Conservation (phyloP, 2,329 filamentous ascomycete species). For the Neonectria ditissima region DNA sequence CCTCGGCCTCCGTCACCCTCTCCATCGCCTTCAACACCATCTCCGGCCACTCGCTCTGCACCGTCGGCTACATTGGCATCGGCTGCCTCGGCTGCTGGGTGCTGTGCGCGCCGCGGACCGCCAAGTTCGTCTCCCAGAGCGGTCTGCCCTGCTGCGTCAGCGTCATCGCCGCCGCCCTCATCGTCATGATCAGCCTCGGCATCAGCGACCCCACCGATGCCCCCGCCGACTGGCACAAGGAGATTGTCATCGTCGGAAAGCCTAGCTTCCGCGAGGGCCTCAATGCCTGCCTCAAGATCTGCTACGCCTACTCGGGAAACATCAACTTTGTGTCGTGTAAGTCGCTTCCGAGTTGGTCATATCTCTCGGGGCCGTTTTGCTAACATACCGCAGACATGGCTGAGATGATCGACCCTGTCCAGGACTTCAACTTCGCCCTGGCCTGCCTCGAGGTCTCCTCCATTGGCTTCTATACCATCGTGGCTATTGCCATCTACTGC, state of each 20-base stretch:
- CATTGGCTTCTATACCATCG: conserved; percentile 43
- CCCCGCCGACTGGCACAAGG: conserved; percentile 43
- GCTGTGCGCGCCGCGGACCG: conserved; percentile 75
- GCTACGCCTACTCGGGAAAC: conserved; percentile 54
- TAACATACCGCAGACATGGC: conserved; percentile 42
- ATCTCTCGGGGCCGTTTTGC: conserved; percentile 26
- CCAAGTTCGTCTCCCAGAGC: conserved; percentile 55
- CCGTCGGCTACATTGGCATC: conserved; percentile 73
- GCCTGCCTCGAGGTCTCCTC: conserved; percentile 41
- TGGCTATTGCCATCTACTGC: conserved; percentile 45
- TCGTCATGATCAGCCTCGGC: conserved; percentile 53
- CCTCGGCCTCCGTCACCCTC: conserved; percentile 74
- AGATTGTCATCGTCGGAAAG: conserved; percentile 46
- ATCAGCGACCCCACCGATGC: conserved; percentile 47
- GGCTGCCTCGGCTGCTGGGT: conserved; percentile 71
- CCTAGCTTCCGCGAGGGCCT: conserved; percentile 49
- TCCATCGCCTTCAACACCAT: conserved; percentile 78
- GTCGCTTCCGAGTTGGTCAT: background rate
- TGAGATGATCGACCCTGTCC: conserved; percentile 51
- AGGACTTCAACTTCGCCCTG: conserved; percentile 47
- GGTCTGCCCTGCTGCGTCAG: conserved; percentile 50
- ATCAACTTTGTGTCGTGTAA: conserved; percentile 48
- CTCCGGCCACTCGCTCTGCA: conserved; percentile 70
- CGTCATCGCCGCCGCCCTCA: conserved; percentile 51
- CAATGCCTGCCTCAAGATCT: conserved; percentile 50